Conservation (phyloP, 768 basidiomycete genomes). For the Russula olivacea region DNA sequence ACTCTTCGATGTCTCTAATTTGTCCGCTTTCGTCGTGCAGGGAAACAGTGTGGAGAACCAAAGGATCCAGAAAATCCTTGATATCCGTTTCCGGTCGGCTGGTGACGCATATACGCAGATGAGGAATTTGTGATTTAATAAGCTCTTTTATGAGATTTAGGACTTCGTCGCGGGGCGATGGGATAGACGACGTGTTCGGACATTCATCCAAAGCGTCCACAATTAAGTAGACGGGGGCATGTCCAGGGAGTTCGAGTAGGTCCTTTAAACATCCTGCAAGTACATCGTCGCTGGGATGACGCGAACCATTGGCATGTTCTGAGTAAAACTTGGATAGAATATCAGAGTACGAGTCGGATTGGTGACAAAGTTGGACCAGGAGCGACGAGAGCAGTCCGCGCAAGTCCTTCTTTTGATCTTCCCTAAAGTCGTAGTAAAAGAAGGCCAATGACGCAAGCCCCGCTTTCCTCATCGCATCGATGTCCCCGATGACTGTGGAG, state of each 20-base stretch:
- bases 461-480: neutral
- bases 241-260: neutral
- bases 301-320: neutral
- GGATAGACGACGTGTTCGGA: neutral
- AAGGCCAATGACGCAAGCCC: neutral
- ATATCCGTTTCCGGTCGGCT: neutral
- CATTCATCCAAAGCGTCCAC: neutral
- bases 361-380: neutral
- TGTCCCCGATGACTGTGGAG: neutral
- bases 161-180: neutral
- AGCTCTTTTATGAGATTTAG: neutral
- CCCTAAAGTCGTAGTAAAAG: neutral
- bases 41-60: neutral
- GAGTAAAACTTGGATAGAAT: neutral
- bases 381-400: neutral
- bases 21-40: neutral
- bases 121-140: neutral
- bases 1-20: neutral
- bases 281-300: neutral
- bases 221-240: neutral
- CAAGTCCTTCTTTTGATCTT: neutral
- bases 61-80: neutral
- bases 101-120: neutral
- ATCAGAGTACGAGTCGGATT: neutral
- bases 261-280: neutral